A percentile compares a stretch with the other conserved stretches of the same genome.
Evolutionary conservation across 495 filamentous ascomycete species (phyloP).

Genomic region (Trichoderma orchidacearum): DNA sequence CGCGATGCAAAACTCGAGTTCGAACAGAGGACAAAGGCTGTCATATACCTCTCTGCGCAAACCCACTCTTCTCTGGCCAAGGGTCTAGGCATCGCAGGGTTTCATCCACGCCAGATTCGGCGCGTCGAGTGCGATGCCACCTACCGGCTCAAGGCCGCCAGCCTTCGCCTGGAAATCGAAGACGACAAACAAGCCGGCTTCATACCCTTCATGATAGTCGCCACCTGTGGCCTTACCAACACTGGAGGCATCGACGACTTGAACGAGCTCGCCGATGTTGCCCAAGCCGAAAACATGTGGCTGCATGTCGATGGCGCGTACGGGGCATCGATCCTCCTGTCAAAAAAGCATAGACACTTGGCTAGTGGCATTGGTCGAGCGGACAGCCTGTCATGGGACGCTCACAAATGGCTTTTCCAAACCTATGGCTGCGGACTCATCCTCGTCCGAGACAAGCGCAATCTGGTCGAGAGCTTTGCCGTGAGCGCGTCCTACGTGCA

Average conservation of each 20-base stretch:
- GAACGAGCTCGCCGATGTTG: background rate
- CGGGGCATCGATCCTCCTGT: conserved; percentile 14
- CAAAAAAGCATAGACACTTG: conserved; percentile 1
- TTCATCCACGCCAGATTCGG: conserved; percentile 9
- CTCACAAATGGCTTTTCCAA: conserved; percentile 21
- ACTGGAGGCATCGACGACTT: conserved; percentile 16
- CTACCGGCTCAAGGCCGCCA: conserved; percentile 1
- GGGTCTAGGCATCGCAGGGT: conserved; percentile 10
- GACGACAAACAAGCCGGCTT: conserved; percentile 7
- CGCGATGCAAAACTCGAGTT: conserved; percentile 9
- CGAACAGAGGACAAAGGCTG: conserved; percentile 2
- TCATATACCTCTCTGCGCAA: conserved; percentile 14
- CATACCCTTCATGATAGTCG: conserved; percentile 12
- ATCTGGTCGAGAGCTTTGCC: conserved; percentile 6
- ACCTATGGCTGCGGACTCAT: conserved; percentile 12
- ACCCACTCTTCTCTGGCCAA: conserved; percentile 15
- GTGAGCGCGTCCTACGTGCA: conserved; percentile 8
- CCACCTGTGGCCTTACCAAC: conserved; percentile 14
- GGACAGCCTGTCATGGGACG: conserved; percentile 18
- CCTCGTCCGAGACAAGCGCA: conserved; percentile 6
- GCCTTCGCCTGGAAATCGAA: conserved; percentile 2
- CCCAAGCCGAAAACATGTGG: background rate
- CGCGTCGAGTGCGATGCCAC: conserved; percentile 6
- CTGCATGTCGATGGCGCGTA: conserved; percentile 10
- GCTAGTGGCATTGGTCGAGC: conserved; percentile 5